Conservation (phyloP, 1,139 yeast species). For the Chernovozyma sophiae-reginae region DNA sequence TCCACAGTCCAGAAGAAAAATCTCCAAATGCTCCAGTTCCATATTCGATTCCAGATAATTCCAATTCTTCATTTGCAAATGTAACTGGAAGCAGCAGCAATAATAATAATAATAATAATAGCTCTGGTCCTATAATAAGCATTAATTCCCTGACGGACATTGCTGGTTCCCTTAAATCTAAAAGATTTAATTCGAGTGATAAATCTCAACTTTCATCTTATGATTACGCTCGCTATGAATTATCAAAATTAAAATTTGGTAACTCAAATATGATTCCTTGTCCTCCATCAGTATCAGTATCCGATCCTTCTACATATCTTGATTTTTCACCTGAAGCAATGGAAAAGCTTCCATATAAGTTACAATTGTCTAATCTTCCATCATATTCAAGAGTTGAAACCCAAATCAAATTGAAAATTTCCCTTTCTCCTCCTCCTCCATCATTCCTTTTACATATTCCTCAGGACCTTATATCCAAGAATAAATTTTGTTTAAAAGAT, state of each 20-base stretch:
- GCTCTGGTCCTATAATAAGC: neutral
- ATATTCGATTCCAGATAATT: neutral
- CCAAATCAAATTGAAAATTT: slow-evolving; percentile 73
- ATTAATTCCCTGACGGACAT: neutral
- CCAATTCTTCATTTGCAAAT: neutral
- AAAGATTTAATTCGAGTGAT: neutral
- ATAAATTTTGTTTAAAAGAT: slow-evolving; percentile 65
- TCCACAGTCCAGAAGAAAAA: slow-evolving; percentile 7
- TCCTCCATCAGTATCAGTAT: slow-evolving; percentile 29
- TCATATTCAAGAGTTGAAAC: slow-evolving; percentile 88
- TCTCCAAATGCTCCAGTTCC: slow-evolving; percentile 1
- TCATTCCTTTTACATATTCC: slow-evolving; percentile 75
- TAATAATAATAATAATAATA: slow-evolving; percentile 2
- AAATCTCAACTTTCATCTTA: slow-evolving; percentile 18
- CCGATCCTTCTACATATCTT: slow-evolving; percentile 27
- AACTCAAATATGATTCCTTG: slow-evolving; percentile 37
- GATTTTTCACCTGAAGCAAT: slow-evolving; percentile 36
- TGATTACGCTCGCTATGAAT: slow-evolving; percentile 48
- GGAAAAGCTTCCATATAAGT: slow-evolving; percentile 51
- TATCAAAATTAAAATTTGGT: slow-evolving; percentile 58
- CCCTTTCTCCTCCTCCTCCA: slow-evolving; percentile 68
- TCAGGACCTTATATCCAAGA: slow-evolving; percentile 80
- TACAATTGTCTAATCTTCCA: slow-evolving; percentile 64
- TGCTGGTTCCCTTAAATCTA: neutral
- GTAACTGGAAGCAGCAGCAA: slow-evolving; percentile 3